Evolutionary conservation across 1,284 basidiomycete species (phyloP), one percentile per base, ranked within the genome.

Genomic region (Apiotrichum akiyoshidainum): DNA sequence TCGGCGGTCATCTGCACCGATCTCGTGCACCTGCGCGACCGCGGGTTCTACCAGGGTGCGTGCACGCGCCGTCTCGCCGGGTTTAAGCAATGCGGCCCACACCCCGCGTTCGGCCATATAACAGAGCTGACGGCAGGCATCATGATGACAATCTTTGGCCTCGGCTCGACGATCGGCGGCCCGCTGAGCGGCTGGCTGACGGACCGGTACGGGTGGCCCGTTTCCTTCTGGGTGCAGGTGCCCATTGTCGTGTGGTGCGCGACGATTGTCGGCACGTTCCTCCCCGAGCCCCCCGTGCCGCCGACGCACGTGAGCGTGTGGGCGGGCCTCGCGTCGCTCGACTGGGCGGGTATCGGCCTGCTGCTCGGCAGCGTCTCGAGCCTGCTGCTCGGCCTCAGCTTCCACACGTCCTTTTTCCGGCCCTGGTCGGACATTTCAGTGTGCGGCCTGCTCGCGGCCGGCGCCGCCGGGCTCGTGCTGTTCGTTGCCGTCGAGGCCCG

Each of bases 321-420:
- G 12, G 57, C 53, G 13, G 72, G 70, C 9, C 68, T 73, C 21
- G 56, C 54, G 12, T 68, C 68, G 9, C 69, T 76, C 53, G 75
- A 76, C 60, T 75, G 69, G 68, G 47, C 63, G n/a, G 76, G 73
- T 8, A 68, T 69, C 7, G 33, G 67, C 22, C 63, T 89, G 9
- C 83, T 95, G 34, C 86, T 92, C 46, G 78, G 81, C 39, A 82
- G 83, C 21, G 86, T 93, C 51, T 87, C 87, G 33, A 84, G 84
- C 54, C 80, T 92, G 56, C 82, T 95, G 37, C 82, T 92, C 22
- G 89, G 85, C 9, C 82, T 92, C 67, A 89, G 85, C 64, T 80
- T 93, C 55, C 90, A 92, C 74, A 86, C 88, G 2, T 86, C 88
- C 0, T 90, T 90, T 74, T 87, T 90, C 65, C 77, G 90, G 52